Conservation (phyloP, 2,329 filamentous ascomycete genomes). For the Penicillium concentricum region DNA sequence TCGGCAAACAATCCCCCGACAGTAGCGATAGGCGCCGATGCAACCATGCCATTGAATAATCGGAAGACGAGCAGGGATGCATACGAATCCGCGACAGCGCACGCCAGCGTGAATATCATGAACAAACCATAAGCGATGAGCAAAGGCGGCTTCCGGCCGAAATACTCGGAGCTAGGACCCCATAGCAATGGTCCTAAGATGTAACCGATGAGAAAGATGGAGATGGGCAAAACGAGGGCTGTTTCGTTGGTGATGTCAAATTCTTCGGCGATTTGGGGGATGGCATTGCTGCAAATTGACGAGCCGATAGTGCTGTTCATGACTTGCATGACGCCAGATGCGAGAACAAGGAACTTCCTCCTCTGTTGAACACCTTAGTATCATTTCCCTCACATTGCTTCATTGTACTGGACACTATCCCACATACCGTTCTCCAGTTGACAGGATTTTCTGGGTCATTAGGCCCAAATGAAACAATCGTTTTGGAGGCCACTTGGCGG, state of each 20-base stretch:
- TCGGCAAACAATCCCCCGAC: slow-evolving; percentile 50
- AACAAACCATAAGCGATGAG: slow-evolving; percentile 52
- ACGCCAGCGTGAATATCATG: slow-evolving; percentile 45
- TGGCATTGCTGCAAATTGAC: slow-evolving; percentile 42
- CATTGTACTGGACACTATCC: not conserved
- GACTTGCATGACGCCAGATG: slow-evolving; percentile 38
- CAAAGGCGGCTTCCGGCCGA: slow-evolving; percentile 45
- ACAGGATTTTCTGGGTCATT: slow-evolving; percentile 36
- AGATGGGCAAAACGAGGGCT: slow-evolving; percentile 40
- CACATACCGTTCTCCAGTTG: slow-evolving; percentile 34
- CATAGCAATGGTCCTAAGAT: slow-evolving; percentile 46
- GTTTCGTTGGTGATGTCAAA: slow-evolving; percentile 35
- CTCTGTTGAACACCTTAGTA: slow-evolving; percentile 9
- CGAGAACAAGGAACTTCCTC: slow-evolving; percentile 36
- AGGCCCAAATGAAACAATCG: slow-evolving; percentile 34
- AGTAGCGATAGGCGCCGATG: slow-evolving; percentile 46
- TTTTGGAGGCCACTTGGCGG: slow-evolving; percentile 37
- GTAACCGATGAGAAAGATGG: slow-evolving; percentile 43
- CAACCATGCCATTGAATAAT: slow-evolving; percentile 47
- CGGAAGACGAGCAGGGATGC: slow-evolving; percentile 45
- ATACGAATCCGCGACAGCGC: slow-evolving; percentile 46
- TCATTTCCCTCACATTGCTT: not conserved
- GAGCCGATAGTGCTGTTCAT: slow-evolving; percentile 44
- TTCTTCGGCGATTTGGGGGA: slow-evolving; percentile 37
- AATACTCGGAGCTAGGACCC: slow-evolving; percentile 46